Evolutionary conservation across 2,329 filamentous ascomycete species (phyloP).

Genomic region (Aspergillus fijiensis): DNA sequence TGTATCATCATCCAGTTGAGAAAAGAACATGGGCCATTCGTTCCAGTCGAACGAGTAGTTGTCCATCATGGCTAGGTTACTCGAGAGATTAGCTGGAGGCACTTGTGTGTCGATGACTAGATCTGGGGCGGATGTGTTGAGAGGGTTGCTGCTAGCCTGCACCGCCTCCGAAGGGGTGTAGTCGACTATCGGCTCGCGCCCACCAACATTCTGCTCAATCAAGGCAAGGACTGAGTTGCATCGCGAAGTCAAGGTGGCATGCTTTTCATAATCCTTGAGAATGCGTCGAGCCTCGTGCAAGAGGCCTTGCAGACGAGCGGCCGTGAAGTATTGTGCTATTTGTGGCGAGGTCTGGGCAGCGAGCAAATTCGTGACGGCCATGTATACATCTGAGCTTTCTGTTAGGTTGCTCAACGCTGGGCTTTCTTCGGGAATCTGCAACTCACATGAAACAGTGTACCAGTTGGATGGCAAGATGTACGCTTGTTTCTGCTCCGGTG

Average conservation of each 20-base stretch:
- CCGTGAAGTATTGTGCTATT: slow-evolving; percentile 12
- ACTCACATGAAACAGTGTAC: slow-evolving; percentile 1
- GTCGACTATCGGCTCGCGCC: neutral
- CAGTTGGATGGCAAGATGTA: neutral
- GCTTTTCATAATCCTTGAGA: neutral
- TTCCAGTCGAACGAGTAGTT: slow-evolving; percentile 17
- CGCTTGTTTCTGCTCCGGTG: neutral
- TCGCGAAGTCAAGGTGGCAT: neutral
- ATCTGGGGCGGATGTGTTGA: neutral
- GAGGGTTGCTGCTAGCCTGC: neutral
- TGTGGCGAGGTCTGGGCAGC: slow-evolving; percentile 10
- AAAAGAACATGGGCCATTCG: slow-evolving; percentile 16
- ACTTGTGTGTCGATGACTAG: neutral
- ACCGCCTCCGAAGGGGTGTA: neutral
- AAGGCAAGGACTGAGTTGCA: neutral
- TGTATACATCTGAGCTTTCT: slow-evolving; percentile 10
- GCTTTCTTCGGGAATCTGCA: neutral
- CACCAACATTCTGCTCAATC: neutral
- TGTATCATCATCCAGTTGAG: slow-evolving; percentile 7
- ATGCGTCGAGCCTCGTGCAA: neutral
- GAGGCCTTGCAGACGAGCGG: neutral
- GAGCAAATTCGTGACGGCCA: slow-evolving; percentile 15
- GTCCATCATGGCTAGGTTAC: neutral
- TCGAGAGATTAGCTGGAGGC: neutral
- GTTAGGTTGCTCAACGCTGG: no score